phyloP scores from a whole-genome alignment of 352 stramenopile species.

The Blastocystis sp. region DNA sequence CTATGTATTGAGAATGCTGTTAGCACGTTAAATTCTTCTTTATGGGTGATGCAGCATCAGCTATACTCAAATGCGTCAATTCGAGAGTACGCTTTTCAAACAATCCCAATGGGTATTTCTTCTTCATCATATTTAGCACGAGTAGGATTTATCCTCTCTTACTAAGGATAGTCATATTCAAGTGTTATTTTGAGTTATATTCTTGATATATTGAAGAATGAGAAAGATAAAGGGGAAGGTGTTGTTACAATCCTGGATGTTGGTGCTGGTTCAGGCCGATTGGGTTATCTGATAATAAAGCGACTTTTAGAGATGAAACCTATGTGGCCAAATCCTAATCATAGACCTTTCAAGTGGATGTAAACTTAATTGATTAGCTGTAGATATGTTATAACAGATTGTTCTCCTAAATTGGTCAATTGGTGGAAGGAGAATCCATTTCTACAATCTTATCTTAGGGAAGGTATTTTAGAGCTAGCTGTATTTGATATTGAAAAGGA shows the following conservation, averaged over 20 bases:
- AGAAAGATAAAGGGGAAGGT: not conserved
- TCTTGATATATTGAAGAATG: not conserved
- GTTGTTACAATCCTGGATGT: constrained; percentile 43
- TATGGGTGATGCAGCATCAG: constrained; percentile 32
- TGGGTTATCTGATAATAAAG: constrained; percentile 56
- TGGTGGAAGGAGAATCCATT: constrained; percentile 16
- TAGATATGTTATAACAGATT: constrained; percentile 63
- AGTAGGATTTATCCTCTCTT: not conserved
- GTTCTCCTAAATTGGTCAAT: constrained; percentile 4
- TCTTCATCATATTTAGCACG: constrained; percentile 11
- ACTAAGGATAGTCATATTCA: constrained; percentile 19
- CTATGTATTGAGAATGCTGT: constrained; percentile 20
- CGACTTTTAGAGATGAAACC: not conserved
- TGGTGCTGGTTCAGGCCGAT: constrained; percentile 38
- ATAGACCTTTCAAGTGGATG: constrained; percentile 32
- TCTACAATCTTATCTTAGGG: not conserved
- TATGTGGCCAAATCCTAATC: constrained; percentile 32
- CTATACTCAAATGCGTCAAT: constrained; percentile 19
- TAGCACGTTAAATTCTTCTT: not conserved
- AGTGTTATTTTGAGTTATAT: constrained; percentile 58
- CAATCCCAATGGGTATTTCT: not conserved
- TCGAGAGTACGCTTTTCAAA: not conserved
- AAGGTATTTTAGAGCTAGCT: not conserved
- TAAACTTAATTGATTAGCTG: not conserved
- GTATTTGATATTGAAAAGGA: constrained; percentile 11